phyloP scores from a whole-genome alignment of 768 basidiomycete genomes.

The Auriscalpium vulgare region DNA sequence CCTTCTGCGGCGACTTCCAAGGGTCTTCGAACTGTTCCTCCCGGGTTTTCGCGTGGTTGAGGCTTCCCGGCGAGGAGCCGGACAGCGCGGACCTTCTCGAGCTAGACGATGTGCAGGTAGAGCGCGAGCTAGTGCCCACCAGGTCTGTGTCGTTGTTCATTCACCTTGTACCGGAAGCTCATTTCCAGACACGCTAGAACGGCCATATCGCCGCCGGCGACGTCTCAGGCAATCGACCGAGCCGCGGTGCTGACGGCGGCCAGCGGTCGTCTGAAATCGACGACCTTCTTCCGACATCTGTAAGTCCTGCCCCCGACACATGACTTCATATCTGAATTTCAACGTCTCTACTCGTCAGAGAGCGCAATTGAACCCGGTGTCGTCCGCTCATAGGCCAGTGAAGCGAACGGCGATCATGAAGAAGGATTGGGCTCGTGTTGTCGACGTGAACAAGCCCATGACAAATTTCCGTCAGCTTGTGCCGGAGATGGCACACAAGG shows the following conservation, averaged over 20 bases:
- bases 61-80: conserved; percentile 50
- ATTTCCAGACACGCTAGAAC: neutral
- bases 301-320: conserved; percentile 8
- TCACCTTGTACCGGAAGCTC: neutral
- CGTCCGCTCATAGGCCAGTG: conserved; percentile 30
- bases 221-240: conserved; percentile 14
- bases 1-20: conserved; percentile 32
- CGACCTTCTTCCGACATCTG: conserved; percentile 48
- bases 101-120: conserved; percentile 16
- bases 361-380: conserved; percentile 49
- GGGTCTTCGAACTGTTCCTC: conserved; percentile 61
- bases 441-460: conserved; percentile 87
- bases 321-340: neutral
- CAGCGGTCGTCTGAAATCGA: conserved; percentile 50
- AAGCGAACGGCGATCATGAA: conserved; percentile 52
- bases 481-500: conserved; percentile 94
- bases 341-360: conserved; percentile 30
- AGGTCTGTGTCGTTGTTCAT: too few species aligned
- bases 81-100: conserved; percentile 36
- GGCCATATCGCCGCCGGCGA: conserved; percentile 3
- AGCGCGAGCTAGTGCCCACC: too few species aligned
- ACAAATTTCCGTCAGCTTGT: conserved; percentile 87
- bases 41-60: conserved; percentile 79
- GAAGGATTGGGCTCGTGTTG: conserved; percentile 96
- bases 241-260: neutral